Base-by-base conservation (phyloP, 2,329 filamentous ascomycete species). In the Xylogone sp. region DNA sequence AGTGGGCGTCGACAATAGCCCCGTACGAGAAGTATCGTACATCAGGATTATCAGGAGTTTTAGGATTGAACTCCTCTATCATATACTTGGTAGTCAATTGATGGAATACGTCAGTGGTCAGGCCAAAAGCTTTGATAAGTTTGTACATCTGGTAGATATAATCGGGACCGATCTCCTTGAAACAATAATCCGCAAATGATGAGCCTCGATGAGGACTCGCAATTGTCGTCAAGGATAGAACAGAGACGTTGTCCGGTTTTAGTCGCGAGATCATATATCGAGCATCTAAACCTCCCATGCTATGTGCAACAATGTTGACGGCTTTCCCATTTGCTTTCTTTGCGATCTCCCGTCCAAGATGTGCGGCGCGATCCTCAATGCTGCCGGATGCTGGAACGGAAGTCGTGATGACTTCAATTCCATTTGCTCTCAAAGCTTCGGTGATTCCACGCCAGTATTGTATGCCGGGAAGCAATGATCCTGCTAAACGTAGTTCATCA, bases 271-370 rank as follows among this genome's bases (percentile, higher is more conserved):
- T 79, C 81, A 86, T 83, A 65, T 84, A 83, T 44, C 83, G 74
- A 9, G 82, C 78, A 63, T 86, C 83, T 3, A 87, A 72, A 2
- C 83, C 83, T 45, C 83, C 82, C 82, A 85, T 85, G 58, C 76
- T 81, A 69, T 91, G 87, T 42, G 82, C 82, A 19, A 91, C 76
- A 53, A 96, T 88, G 64, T 89, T 90, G 57, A 96, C 89, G 47
- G 84, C 81, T 54, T 69, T 71, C 18, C 73, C 74, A 20, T 66
- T 59, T 1, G 77, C 73, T 49, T 62, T 67, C 20, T 67, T 61
- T 45, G 73, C 73, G 53, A 86, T 84, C 55, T 79, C 74, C 56
- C 70, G 62, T 27, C 75, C 75, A n/a, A 87, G 74, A 59, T 75
- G 75, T 52, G 75, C 74, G 21, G 83, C 83, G 50, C 83, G 78